Base-by-base conservation (phyloP, 306 rosid genomes). In the Canavalia ensiformis region DNA sequence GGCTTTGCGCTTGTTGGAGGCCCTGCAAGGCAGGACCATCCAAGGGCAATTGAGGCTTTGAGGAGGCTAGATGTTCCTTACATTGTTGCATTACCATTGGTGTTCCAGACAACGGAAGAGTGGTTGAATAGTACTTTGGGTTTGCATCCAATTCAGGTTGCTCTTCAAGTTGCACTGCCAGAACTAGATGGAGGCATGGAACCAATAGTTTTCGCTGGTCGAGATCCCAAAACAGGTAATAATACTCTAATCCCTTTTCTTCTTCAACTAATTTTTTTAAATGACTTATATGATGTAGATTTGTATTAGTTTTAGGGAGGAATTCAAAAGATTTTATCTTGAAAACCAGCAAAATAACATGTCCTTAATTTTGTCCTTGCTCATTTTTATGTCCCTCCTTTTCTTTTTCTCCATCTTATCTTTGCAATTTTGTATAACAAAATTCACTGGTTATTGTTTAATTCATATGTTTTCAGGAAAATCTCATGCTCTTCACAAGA, bases 131-230 rank as follows among this genome's bases (percentile, higher is more conserved):
- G 99, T 71, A 93, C 98, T 65, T 68, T 96, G 85, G 99, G 99
- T 30, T 73, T 96, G 89, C 99, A 96, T 81, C 99, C 99, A 28
- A 93, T 96, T 73, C 99, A 96, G 90, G 99, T 96, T 5, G 99
- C 99, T 29, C 89, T 96, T 82, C 99, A 96, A 83, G 98, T 96
- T 79, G 99, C 99, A 51, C 92, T 96, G 64, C 99, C 99, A 0
- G 99, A 96, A 88, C 97, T 96, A 0, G 99, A 93, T 84, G 99
- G 99, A 70, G 99, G 98, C 74, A 96, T 96, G 97, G 99, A 96
- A 83, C 99, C 99, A 8, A 96, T 96, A 7, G 97, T 96, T 81
- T 96, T 92, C 33, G 90, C 99, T 0, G 98, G 99, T 29, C 90
- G 99, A 25, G 99, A 96, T 91, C 99, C 99, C 51, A 91, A 89